Evolutionary conservation across 495 filamentous ascomycete species (phyloP), one percentile per base, ranked within the genome.

Genomic region (Xylaria acuta): DNA sequence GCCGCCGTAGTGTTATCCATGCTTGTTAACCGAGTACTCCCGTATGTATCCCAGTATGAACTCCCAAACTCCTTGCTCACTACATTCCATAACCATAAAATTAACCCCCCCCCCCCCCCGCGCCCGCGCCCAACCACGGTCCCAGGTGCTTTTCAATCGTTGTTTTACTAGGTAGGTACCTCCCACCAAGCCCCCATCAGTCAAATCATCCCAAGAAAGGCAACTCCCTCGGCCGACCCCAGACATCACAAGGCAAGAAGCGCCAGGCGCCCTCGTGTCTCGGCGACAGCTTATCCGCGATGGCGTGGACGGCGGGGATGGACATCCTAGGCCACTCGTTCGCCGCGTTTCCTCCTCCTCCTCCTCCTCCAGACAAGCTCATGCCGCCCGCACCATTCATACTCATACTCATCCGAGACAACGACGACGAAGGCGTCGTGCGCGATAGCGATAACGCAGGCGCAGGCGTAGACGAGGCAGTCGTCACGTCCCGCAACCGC

Each of bases 201-300:
- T 54, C 51, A 30, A 56, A 30, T 27, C 38, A 68, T 30, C 58
- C 68, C 45, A 64, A 59, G 14, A 71, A 71, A 8, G 47, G 62
- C 76, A 84, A 67, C 64, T 80, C 79, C 75, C 75, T 76, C 53
- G 78, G 82, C 56, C 68, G 66, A 7, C 80, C 78, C 67, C 77
- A 66, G 6, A 74, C 74, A 72, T 82, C 80, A 53, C 82, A 84
- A 20, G 80, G 81, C 58, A 82, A 73, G 67, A 86, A 85, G 22
- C 81, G 78, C 84, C 83, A 86, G 51, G 77, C 74, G 0, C 80
- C 81, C 56, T 75, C 76, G 47, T 83, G 73, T 63, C 69, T 72
- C 7, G 77, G 72, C 7, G 73, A 56, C 30, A 79, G 51, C 14
- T 72, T 70, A 63, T 76, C 75, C 1, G 77, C 77, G 18, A 79